Conservation (phyloP, 345 rosid genomes). For the Arabis alpina region DNA sequence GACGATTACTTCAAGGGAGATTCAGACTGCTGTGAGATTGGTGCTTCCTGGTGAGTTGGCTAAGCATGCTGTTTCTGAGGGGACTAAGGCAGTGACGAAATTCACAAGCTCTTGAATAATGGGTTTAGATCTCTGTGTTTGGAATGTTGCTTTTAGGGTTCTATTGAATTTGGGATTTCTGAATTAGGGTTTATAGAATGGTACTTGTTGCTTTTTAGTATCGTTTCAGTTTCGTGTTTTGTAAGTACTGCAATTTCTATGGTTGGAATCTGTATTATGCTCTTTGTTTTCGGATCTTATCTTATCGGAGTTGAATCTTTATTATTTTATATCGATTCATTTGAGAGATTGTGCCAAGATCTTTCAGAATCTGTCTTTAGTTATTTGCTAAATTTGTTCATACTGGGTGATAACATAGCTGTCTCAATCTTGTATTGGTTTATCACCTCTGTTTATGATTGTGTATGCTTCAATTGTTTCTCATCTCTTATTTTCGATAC, state of each 20-base stretch:
- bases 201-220: background rate
- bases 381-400: too few relatives aligned
- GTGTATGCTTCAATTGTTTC: too few relatives aligned
- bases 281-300: too few relatives aligned
- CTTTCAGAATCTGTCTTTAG: too few relatives aligned
- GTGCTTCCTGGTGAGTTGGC: conserved; percentile 84
- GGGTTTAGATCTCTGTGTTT: background rate
- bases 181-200: background rate
- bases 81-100: conserved; percentile 80
- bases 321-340: background rate
- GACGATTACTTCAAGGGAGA: conserved; percentile 76
- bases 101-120: conserved; percentile 64
- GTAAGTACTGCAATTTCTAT: conserved; percentile 16
- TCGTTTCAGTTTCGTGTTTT: background rate
- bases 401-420: too few relatives aligned
- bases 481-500: too few relatives aligned
- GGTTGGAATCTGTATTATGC: conserved; percentile 9
- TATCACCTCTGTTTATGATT: too few relatives aligned
- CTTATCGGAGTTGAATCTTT: too few relatives aligned
- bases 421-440: too few relatives aligned
- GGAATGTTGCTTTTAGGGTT: conserved; percentile 13
- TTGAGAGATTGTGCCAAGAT: background rate
- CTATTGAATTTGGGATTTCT: background rate
- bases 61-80: conserved; percentile 83
- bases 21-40: conserved; percentile 79